Base-by-base conservation (phyloP, 2,329 filamentous ascomycete genomes). In the Cytospora piceicola region DNA sequence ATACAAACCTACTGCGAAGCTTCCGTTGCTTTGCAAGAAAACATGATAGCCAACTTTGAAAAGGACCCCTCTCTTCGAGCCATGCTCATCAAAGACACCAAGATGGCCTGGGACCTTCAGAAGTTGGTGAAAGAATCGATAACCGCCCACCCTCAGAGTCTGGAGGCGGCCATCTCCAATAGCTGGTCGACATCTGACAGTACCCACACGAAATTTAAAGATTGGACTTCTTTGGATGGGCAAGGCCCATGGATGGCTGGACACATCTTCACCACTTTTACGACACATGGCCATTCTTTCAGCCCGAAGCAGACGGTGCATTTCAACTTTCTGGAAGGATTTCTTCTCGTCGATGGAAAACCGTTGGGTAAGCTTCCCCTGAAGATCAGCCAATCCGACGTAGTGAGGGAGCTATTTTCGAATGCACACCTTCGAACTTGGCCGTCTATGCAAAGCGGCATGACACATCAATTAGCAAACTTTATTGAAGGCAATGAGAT, bases 321-420 rank as follows among this genome's bases (percentile, higher is more conserved):
- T 49, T 78, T 76, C 34, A 76, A 82, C 49, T 70, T 70, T 34
- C 59, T 75, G 12, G 72, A 75, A 2, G 78, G 78, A 0, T 71
- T 76, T 56, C 61, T 82, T 0, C 55, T 81, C 0, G 72, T 83
- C 0, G 75, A 81, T 60, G 69, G 72, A 17, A 72, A 73, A 59
- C 69, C 78, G 1, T 61, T 76, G 2, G 70, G 78, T 0, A 84
- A 82, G 15, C 77, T 90, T 0, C 88, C 88, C 0, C 71, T 78
- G 0, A 75, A 83, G 1, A 82, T 85, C 53, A 80, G 79, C 22
- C 71, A 82, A 4, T 77, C 80, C 0, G 57, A 66, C 0, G 71
- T 73, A 1, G 76, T 89, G 9, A 72, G 75, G 7, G 76, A 81
- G 4, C 77, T 91, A 0, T 89, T 91, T 69, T 83, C 83, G 0